Percentiles rank a stretch among this genome's conserved stretches.
These are phyloP conservation scores for Phellopilus nigrolimitatus DNA, from an alignment of 1,284 basidiomycete species.

Conservation along the genomic window DNA sequence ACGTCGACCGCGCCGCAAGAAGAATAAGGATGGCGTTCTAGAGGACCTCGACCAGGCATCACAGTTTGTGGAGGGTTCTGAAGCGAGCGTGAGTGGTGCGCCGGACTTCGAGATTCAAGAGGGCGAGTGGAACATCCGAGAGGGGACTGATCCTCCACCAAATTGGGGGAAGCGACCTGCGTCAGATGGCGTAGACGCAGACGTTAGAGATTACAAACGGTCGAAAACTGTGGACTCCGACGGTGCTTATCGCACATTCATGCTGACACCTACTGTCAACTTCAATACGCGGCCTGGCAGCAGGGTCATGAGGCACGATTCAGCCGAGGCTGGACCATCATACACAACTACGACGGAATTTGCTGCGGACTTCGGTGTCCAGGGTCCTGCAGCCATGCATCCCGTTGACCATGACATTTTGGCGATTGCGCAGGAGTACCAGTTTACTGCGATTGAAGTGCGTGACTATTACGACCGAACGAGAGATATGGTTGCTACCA, in stretches of 20 bases:
- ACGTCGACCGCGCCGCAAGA: slow-evolving; percentile 4
- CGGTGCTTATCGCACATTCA: slow-evolving; percentile 15
- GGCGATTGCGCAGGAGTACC: slow-evolving; percentile 14
- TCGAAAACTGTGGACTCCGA: slow-evolving; percentile 5
- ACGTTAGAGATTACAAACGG: slow-evolving; percentile 1
- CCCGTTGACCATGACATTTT: slow-evolving; percentile 8
- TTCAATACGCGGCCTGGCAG: neutral
- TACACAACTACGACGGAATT: slow-evolving; percentile 14
- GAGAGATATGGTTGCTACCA: slow-evolving; percentile 12
- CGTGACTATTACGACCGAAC: slow-evolving; percentile 10
- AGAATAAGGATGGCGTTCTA: neutral
- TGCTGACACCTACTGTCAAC: slow-evolving; percentile 10
- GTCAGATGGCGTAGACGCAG: neutral
- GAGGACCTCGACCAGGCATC: neutral
- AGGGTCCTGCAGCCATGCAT: neutral
- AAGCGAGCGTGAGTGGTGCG: neutral
- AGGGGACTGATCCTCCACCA: slow-evolving; percentile 58
- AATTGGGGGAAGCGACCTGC: slow-evolving; percentile 47
- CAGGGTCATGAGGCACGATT: too few relatives aligned
- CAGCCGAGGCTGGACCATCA: neutral
- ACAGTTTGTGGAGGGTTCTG: too few relatives aligned
- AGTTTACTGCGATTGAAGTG: slow-evolving; percentile 12
- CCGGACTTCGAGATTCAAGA: neutral
- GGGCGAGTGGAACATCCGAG: slow-evolving; percentile 56
- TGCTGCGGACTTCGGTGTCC: slow-evolving; percentile 13